Conservation (phyloP, 805 yeast species). For the Diddensiella caesifluorescens region DNA sequence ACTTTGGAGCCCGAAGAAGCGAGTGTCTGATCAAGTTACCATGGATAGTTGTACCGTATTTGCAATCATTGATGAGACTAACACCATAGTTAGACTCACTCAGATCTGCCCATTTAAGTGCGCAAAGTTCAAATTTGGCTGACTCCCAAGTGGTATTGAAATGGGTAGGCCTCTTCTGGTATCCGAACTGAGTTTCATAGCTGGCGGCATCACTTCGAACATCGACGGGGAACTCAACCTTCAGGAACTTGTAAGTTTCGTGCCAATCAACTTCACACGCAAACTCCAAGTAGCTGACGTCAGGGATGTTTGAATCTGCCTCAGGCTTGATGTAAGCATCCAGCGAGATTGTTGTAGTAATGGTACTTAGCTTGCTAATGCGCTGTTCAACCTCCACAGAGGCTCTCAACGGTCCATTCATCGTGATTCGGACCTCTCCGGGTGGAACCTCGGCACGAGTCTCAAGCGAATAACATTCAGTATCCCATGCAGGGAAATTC, state of each 20-base stretch:
- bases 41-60: slow-evolving; percentile 89
- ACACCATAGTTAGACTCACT: slow-evolving; percentile 87
- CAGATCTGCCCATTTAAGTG: slow-evolving; percentile 89
- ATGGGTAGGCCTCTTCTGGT: slow-evolving; percentile 89
- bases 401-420: slow-evolving; percentile 54
- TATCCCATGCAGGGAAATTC: slow-evolving; percentile 96
- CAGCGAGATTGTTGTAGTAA: slow-evolving; percentile 65
- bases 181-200: slow-evolving; percentile 92
- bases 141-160: slow-evolving; percentile 94
- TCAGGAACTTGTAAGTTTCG: slow-evolving; percentile 79
- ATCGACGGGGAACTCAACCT: slow-evolving; percentile 92
- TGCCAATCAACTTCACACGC: slow-evolving; percentile 74
- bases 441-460: slow-evolving; percentile 51
- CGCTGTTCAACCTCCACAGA: slow-evolving; percentile 58
- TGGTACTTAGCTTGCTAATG: slow-evolving; percentile 51
- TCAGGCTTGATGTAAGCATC: slow-evolving; percentile 41
- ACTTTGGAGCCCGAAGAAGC: slow-evolving; percentile 82
- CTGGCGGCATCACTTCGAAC: slow-evolving; percentile 70
- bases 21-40: slow-evolving; percentile 90
- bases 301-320: slow-evolving; percentile 26
- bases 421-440: slow-evolving; percentile 37
- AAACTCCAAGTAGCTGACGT: slow-evolving; percentile 41
- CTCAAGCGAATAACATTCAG: slow-evolving; percentile 81
- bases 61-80: slow-evolving; percentile 72
- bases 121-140: slow-evolving; percentile 93